These are phyloP conservation scores for Streptanthus diversifolius DNA, from an alignment of 345 rosid genomes.

Conservation along the genomic window DNA sequence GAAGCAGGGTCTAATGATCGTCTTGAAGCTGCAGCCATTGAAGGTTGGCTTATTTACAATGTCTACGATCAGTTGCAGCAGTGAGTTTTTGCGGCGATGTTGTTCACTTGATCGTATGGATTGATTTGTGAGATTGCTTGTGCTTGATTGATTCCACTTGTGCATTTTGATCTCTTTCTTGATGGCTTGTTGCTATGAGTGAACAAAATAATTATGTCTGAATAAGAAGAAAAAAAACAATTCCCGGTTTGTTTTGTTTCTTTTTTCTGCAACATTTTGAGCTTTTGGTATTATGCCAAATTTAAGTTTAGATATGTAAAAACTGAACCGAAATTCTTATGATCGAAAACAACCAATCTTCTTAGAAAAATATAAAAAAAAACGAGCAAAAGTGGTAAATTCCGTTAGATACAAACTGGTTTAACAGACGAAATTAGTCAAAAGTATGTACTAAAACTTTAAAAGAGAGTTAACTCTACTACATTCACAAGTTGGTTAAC, in stretches of 20 bases:
- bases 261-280: not conserved
- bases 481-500: conserved; percentile 19
- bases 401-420: conserved; percentile 1
- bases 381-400: not conserved
- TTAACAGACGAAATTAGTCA: not conserved
- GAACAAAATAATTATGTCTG: conserved; percentile 2
- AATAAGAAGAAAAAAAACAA: not conserved
- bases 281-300: not conserved
- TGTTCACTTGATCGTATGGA: conserved; percentile 1
- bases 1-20: conserved; percentile 27
- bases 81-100: not conserved
- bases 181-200: conserved; percentile 5
- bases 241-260: not conserved
- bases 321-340: too few species aligned
- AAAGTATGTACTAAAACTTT: not conserved
- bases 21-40: conserved; percentile 40
- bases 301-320: not conserved
- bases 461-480: not conserved
- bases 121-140: conserved; percentile 11
- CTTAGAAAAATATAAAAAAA: too few species aligned
- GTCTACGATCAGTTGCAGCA: conserved; percentile 35
- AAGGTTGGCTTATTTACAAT: conserved; percentile 37
- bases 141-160: not conserved
- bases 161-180: not conserved
- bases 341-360: too few species aligned